Evolutionary conservation across 2,329 filamentous ascomycete species (phyloP), one percentile per base, ranked within the genome.

Genomic region (Aspergillus hiratsukae): DNA sequence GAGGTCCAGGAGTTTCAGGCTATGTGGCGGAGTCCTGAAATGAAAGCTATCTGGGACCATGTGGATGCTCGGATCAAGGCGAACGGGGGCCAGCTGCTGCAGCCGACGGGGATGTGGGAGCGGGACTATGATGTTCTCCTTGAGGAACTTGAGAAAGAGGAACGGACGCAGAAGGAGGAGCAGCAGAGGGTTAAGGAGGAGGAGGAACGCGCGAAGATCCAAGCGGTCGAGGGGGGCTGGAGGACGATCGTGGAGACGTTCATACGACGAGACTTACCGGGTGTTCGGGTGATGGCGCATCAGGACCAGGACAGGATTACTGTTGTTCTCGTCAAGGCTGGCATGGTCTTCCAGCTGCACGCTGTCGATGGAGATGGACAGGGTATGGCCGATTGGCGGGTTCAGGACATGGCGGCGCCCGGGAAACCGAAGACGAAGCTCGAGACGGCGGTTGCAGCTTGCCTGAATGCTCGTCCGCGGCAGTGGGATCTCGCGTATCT

Each of bases 401-500:
- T 77, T 7, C 60, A 64, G 17, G 67, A 60, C 48, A 66, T 67
- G 51, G 52, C 62, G 14, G 54, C 59, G 1, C 54, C 64, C 8
- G 66, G 66, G 21, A 64, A 66, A 23, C 46, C 67, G 14, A 51
- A 57, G 2, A 70, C 70, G 1, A 74, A 72, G 50, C 60, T 77
- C 14, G 72, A 75, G 55, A 54, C 46, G 14, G 66, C 68, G 1
- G 69, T 77, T 23, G 54, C 69, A 10, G 66, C 68, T 29, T 75
- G 70, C 53, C 57, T 76, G 43, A 71, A 72, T 51, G 65, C 67
- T 2, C 68, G 72, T 23, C 55, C 66, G 4, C 66, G 72, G 43
- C 74, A 73, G 55, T 75, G 72, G 73, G 70, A 75, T 61, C 70
- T 75, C 27, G 60, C 60, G 40, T 76, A 73, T 64, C 61, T 75